Evolutionary conservation across 1,139 yeast genomes (phyloP).

Genomic region (Pichia sp.): DNA sequence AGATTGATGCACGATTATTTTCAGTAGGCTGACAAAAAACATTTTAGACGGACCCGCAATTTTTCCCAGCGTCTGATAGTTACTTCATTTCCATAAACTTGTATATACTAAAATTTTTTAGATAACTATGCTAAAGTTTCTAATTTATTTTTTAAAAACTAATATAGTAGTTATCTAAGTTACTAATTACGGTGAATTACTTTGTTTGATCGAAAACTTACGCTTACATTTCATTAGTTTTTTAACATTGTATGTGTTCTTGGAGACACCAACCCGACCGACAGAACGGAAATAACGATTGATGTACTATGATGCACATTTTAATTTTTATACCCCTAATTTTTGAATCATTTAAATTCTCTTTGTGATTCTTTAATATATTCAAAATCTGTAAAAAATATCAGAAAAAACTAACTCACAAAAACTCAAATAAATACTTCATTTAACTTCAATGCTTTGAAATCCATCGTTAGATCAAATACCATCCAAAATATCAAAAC

Average conservation of each 20-base stretch:
- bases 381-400: neutral
- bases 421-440: neutral
- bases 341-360: conserved; percentile 3
- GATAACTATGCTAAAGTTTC: too few relatives aligned
- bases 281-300: conserved; percentile 16
- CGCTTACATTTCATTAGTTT: neutral
- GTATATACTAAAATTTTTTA: too few relatives aligned
- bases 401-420: neutral
- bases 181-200: too few relatives aligned
- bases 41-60: too few relatives aligned
- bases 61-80: too few relatives aligned
- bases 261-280: conserved; percentile 30
- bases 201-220: too few relatives aligned
- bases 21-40: too few relatives aligned
- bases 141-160: too few relatives aligned
- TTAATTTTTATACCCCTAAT: conserved; percentile 15
- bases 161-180: too few relatives aligned
- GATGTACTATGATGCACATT: conserved; percentile 32
- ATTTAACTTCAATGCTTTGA: neutral
- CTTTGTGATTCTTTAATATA: neutral
- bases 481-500: neutral
- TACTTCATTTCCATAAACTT: too few relatives aligned
- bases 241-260: conserved; percentile 26
- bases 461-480: neutral
- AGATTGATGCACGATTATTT: too few relatives aligned